Evolutionary conservation across 2,329 filamentous ascomycete species (phyloP).

Genomic region (Xylariaceae sp.): DNA sequence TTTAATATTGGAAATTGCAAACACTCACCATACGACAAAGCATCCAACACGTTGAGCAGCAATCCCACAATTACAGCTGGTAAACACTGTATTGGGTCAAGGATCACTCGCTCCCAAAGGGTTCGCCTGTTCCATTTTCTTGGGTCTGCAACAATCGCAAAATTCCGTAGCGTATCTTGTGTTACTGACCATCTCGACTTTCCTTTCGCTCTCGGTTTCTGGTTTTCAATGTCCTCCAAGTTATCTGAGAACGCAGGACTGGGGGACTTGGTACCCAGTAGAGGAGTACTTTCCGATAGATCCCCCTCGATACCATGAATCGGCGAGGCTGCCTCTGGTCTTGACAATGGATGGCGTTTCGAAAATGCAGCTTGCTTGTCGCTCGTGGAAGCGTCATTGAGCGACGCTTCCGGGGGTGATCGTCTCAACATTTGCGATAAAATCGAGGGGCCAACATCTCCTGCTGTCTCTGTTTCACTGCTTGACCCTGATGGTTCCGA

Average conservation of each 20-base stretch:
- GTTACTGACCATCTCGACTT: slow-evolving; percentile 20
- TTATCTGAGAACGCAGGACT: slow-evolving; percentile 29
- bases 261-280: slow-evolving; percentile 39
- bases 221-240: slow-evolving; percentile 48
- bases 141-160: slow-evolving; percentile 51
- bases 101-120: slow-evolving; percentile 62
- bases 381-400: slow-evolving; percentile 1
- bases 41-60: slow-evolving; percentile 89
- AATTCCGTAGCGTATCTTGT: slow-evolving; percentile 20
- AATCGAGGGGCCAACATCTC: slow-evolving; percentile 29
- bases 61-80: slow-evolving; percentile 87
- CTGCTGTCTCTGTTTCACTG: slow-evolving; percentile 15
- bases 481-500: slow-evolving; percentile 29
- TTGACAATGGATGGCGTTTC: slow-evolving; percentile 5
- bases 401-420: slow-evolving; percentile 43
- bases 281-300: slow-evolving; percentile 45
- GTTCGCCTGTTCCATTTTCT: slow-evolving; percentile 69
- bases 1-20: neutral
- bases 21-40: slow-evolving; percentile 75
- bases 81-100: slow-evolving; percentile 68
- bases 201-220: slow-evolving; percentile 38
- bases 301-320: neutral
- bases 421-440: slow-evolving; percentile 50
- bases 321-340: slow-evolving; percentile 3
- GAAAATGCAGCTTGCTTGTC: slow-evolving; percentile 10